A percentile compares a stretch with the other conserved stretches of the same genome.
phyloP scores from a whole-genome alignment of 371 early-diverging fungal species.

The Mortierella sp. region DNA sequence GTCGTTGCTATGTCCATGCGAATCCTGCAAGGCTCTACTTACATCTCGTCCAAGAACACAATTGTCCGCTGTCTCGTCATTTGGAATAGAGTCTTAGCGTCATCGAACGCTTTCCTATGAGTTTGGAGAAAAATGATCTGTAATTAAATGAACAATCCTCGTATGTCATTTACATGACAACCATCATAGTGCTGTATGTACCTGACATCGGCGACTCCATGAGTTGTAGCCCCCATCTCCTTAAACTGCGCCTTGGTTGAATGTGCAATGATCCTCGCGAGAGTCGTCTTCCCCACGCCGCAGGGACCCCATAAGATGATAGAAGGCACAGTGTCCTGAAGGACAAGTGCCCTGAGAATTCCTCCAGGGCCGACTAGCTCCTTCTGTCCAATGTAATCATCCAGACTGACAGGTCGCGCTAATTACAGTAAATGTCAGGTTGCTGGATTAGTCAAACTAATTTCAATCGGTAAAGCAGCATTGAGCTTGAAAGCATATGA shows the following conservation, averaged over 20 bases:
- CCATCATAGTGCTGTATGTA: background rate
- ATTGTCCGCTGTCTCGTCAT: constrained; percentile 79
- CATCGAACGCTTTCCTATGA: constrained; percentile 77
- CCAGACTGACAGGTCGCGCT: constrained; percentile 77
- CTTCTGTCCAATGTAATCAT: constrained; percentile 83
- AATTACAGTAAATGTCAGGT: background rate
- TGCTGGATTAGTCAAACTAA: background rate
- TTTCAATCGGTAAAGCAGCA: too few relatives aligned
- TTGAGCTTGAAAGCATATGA: background rate
- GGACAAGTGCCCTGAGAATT: constrained; percentile 73
- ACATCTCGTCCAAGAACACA: constrained; percentile 89
- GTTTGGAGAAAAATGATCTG: background rate
- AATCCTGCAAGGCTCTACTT: background rate
- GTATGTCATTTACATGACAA: background rate
- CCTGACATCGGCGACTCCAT: constrained; percentile 79
- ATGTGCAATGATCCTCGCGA: constrained; percentile 81
- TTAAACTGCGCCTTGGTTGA: constrained; percentile 74
- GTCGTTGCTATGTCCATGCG: background rate
- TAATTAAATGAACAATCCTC: background rate
- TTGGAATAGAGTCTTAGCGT: constrained; percentile 70
- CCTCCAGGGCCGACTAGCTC: constrained; percentile 77
- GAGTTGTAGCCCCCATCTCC: constrained; percentile 82
- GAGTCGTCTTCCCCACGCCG: constrained; percentile 90
- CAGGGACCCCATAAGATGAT: constrained; percentile 84
- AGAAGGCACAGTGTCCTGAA: constrained; percentile 76